Percentiles rank a stretch among this genome's conserved stretches.
These are phyloP conservation scores for Hydrangea macrophylla DNA, from an alignment of 148 eudicot genomes.

Conservation along the genomic window DNA sequence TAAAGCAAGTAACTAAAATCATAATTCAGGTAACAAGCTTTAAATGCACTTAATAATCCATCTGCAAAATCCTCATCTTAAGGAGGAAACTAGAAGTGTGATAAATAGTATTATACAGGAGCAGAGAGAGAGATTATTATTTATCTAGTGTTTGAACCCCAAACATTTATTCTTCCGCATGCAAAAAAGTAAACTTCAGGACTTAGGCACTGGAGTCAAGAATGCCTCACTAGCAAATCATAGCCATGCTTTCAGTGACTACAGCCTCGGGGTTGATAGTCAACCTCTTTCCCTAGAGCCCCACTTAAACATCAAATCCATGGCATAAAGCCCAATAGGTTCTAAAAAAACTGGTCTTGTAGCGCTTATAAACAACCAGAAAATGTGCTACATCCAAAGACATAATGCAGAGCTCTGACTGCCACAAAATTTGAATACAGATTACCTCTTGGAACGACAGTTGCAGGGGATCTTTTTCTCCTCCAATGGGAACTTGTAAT, in stretches of 20 bases:
- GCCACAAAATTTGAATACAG: not conserved
- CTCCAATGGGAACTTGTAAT: constrained; percentile 96
- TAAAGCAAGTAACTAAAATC: too few relatives aligned
- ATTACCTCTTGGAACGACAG: constrained; percentile 85
- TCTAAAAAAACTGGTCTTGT: too few relatives aligned
- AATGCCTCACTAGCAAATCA: not conserved
- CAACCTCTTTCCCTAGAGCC: not conserved
- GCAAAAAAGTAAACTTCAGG: too few relatives aligned
- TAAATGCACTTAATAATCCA: too few relatives aligned
- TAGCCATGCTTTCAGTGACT: not conserved
- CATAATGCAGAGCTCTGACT: not conserved
- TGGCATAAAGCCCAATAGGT: not conserved
- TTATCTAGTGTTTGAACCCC: too few relatives aligned
- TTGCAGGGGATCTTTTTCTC: constrained; percentile 92
- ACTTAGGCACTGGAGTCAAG: not conserved
- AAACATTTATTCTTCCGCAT: too few relatives aligned
- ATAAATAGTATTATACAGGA: too few relatives aligned
- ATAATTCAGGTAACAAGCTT: too few relatives aligned
- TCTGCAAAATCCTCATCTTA: too few relatives aligned
- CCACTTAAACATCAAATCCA: not conserved
- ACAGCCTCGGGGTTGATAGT: not conserved
- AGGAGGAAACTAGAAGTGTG: too few relatives aligned
- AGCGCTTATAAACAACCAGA: not conserved
- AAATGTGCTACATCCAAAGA: not conserved
- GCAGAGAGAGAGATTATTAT: too few relatives aligned